Evolutionary conservation across 495 filamentous ascomycete species (phyloP), one percentile per base, ranked within the genome.

Genomic region (Lentithecium fluviatile): DNA sequence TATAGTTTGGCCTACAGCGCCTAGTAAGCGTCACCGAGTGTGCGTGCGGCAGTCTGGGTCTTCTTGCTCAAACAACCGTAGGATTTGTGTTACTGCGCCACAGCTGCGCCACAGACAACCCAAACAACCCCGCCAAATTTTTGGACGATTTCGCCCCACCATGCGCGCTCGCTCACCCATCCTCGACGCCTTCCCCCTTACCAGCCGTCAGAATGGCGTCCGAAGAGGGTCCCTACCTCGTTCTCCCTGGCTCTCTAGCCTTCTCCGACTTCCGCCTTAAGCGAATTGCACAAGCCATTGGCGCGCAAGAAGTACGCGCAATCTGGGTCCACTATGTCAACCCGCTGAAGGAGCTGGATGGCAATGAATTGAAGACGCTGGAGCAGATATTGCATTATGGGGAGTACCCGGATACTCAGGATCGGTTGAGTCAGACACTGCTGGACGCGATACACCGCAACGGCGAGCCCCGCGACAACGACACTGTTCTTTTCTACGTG

Each of bases 291-390:
- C 45, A 58, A 25, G 67, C 64, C 34, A 74, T 85, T 34, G 82
- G 80, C 25, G 83, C 82, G 5, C 68, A 73, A 48, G 76, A 82
- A 58, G 78, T 88, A 11, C 78, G 80, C 34, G 84, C 84, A 11
- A 76, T 85, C 65, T 88, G 82, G 78, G 69, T 88, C 34, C 86
- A 89, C 70, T 89, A 83, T 54, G 77, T 86, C n/a, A 64, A 72
- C 62, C 70, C 74, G 1, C 49, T 66, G 42, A 57, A 66, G 34
- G 45, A 57, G n/a, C 60, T 76, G 6, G 45, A 56, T n/a, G 66
- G 56, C 2, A 53, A 66, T 3, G 75, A 82, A 62, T 71, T 77
- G 49, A 70, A 75, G 21, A 76, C 77, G 15, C 70, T 89, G 21
- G 75, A 82, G 60, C 80, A 85, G 69, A 69, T 89, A n/a, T 77